Conservation (phyloP, 2,329 filamentous ascomycete genomes). For the Neurospora sp. region DNA sequence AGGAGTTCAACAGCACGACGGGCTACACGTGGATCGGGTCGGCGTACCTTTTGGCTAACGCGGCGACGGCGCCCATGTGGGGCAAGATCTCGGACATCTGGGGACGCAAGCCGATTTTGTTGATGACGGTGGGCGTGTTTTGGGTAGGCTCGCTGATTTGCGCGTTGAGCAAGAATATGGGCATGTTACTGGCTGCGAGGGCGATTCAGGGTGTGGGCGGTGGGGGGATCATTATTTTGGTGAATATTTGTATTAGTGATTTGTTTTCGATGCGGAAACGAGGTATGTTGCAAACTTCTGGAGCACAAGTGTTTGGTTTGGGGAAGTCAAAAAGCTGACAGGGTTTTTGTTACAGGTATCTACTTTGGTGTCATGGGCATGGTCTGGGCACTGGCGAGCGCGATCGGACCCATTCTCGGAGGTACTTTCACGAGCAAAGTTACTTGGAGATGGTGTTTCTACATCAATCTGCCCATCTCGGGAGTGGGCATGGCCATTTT, state of each 20-base stretch:
- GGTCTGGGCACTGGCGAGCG: conserved; percentile 57
- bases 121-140: conserved; percentile 39
- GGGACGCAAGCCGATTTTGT: conserved; percentile 44
- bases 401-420: conserved; percentile 50
- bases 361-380: conserved; percentile 57
- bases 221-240: conserved; percentile 40
- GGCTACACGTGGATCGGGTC: conserved; percentile 73
- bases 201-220: conserved; percentile 43
- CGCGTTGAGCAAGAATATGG: conserved; percentile 35
- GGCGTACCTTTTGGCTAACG: conserved; percentile 61
- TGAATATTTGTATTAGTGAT: conserved; percentile 45
- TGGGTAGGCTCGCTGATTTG: conserved; percentile 41
- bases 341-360: conserved; percentile 20
- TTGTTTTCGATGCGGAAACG: conserved; percentile 37
- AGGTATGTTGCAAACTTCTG: conserved; percentile 10
- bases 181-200: conserved; percentile 36
- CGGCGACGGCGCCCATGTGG: conserved; percentile 62
- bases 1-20: conserved; percentile 48
- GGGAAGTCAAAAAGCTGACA: neutral
- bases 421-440: conserved; percentile 55
- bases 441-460: conserved; percentile 49
- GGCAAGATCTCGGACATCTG: conserved; percentile 51
- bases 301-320: neutral
- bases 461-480: conserved; percentile 37
- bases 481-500: conserved; percentile 48